Evolutionary conservation across 2,329 filamentous ascomycete species (phyloP).

Genomic region (Diaporthe sp.): DNA sequence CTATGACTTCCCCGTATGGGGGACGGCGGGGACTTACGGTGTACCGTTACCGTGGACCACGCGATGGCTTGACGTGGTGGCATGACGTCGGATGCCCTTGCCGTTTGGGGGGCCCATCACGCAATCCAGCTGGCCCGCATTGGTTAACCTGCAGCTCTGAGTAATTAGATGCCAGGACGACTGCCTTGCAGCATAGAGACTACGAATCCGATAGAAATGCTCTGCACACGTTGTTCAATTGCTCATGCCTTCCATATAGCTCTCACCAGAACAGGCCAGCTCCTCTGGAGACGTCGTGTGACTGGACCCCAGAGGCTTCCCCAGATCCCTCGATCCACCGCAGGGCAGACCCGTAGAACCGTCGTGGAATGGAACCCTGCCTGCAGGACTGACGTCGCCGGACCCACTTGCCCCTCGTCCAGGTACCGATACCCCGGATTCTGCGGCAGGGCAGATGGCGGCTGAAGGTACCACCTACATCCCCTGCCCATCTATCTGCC

Average conservation of each 20-base stretch:
- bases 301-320: conserved; percentile 8
- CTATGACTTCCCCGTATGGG: not conserved
- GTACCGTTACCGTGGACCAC: conserved; percentile 25
- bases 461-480: not conserved
- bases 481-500: not conserved
- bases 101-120: conserved; percentile 2
- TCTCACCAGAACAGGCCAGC: not conserved
- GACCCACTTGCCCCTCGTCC: conserved; percentile 14
- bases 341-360: not conserved
- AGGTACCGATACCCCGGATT: conserved; percentile 26
- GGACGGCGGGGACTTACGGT: conserved; percentile 10
- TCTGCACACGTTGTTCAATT: not conserved
- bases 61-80: conserved; percentile 4
- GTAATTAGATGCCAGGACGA: not conserved
- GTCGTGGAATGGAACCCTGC: conserved; percentile 9
- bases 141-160: not conserved
- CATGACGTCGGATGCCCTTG: conserved; percentile 18
- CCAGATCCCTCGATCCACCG: conserved; percentile 26
- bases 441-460: not conserved
- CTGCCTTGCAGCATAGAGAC: not conserved
- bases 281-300: conserved; percentile 19
- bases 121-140: conserved; percentile 17
- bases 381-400: conserved; percentile 22
- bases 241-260: not conserved
- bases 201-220: not conserved